Conservation (phyloP, 148 eudicot species). For the Chenopodium formosanum region DNA sequence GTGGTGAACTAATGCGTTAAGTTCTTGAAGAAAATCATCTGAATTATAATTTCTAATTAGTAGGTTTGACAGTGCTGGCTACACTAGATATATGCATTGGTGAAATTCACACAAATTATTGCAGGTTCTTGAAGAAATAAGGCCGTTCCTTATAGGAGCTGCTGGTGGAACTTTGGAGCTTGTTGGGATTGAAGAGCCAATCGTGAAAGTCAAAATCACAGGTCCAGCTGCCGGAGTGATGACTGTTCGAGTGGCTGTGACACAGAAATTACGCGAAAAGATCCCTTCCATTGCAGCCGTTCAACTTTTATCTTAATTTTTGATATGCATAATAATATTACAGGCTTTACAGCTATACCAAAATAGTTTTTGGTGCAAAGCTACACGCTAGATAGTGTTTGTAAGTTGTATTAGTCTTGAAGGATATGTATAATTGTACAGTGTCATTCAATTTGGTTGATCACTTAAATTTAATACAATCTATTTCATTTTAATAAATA, state of each 20-base stretch:
- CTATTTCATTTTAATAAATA: background rate
- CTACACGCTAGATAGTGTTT: no score
- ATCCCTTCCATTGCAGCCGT: slow-evolving; percentile 95
- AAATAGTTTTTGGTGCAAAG: background rate
- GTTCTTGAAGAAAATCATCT: background rate
- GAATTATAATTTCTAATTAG: no score
- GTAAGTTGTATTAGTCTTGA: background rate
- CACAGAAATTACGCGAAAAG: slow-evolving; percentile 89
- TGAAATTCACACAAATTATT: background rate
- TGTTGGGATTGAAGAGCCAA: slow-evolving; percentile 81
- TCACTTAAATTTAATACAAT: background rate
- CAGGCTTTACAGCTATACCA: background rate
- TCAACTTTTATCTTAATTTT: slow-evolving; percentile 55
- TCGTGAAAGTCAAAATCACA: slow-evolving; percentile 70
- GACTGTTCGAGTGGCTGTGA: slow-evolving; percentile 94
- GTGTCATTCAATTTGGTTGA: background rate
- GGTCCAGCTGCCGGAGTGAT: slow-evolving; percentile 97
- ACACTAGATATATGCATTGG: background rate
- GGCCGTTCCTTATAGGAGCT: slow-evolving; percentile 83
- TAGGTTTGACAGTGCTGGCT: background rate
- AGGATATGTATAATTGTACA: slow-evolving; percentile 3
- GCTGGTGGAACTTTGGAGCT: slow-evolving; percentile 86
- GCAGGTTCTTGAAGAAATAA: slow-evolving; percentile 88
- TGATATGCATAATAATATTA: background rate
- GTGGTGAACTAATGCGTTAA: background rate